Evolutionary conservation across 2,329 filamentous ascomycete species (phyloP), one percentile per base, ranked within the genome.

Genomic region (Neofusicoccum kwambonambiense): DNA sequence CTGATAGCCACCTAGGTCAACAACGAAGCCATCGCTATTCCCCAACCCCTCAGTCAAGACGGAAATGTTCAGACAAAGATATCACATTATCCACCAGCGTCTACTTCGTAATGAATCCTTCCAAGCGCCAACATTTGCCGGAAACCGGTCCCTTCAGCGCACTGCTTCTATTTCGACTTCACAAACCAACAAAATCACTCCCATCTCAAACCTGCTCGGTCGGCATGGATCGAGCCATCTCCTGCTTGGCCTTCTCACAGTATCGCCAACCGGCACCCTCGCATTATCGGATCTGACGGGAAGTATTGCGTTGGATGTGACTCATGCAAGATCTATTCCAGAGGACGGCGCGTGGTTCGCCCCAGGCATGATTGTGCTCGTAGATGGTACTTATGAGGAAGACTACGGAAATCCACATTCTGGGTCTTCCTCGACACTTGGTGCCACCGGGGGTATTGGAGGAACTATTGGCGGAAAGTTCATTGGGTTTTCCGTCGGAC

Each of bases 351-450:
- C 91, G 3, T 99, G 93, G 90, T 97, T 97, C 73, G 88, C 90
- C 4, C 93, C 95, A 0, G 96, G 96, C 3, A 98, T 98, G 93
- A 91, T 99, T 54, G 91, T 98, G 3, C 84, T 99, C 0, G 87
- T 97, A 0, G 95, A 99, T 72, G 95, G 95, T 6, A 88, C 94
- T n/a, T 99, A 99, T 73, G 93, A 97, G 75, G 95, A 98, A 75
- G 93, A 97, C 70, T 92, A 93, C 67, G 86, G 89, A 67, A 88
- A 87, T 19, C 80, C 83, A 1, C 88, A 89, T 15, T 89, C 88
- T 19, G 88, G 87, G 0, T 75, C 74, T 19, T 76, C 86, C 0
- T 76, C 75, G 45, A 76, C 78, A 1, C 82, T 96, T 4, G 90
- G 91, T 58, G 89, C 90, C 4, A 90, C 87, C 68, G 90, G 87